These are phyloP conservation scores for Calonectria henricotiae DNA, from an alignment of 2,329 filamentous ascomycete genomes.

Conservation along the genomic window DNA sequence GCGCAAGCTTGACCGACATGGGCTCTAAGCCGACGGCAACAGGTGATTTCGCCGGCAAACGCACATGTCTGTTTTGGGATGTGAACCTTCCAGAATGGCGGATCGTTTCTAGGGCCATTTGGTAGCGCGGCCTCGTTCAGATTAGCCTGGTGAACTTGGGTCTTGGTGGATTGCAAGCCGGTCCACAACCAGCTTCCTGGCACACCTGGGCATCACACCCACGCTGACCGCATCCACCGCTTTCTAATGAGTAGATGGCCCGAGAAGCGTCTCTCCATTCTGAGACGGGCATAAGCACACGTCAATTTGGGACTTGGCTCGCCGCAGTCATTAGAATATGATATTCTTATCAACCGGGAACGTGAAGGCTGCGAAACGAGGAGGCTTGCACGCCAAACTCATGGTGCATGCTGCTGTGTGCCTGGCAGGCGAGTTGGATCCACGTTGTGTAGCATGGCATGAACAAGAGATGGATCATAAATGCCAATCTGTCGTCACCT, in stretches of 20 bases:
- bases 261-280: slow-evolving; percentile 5
- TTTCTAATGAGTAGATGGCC: slow-evolving; percentile 16
- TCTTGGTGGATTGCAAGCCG: slow-evolving; percentile 1
- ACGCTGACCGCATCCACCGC: slow-evolving; percentile 21
- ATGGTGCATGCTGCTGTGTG: slow-evolving; percentile 27
- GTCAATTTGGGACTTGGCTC: neutral
- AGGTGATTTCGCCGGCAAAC: slow-evolving; percentile 30
- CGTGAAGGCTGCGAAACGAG: slow-evolving; percentile 6
- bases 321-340: neutral
- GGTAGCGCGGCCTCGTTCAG: slow-evolving; percentile 18
- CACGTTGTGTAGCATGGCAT: slow-evolving; percentile 4
- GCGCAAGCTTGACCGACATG: slow-evolving; percentile 28
- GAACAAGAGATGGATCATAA: slow-evolving; percentile 26
- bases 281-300: neutral
- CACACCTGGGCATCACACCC: slow-evolving; percentile 8
- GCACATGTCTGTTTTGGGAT: slow-evolving; percentile 21
- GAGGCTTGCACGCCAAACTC: slow-evolving; percentile 23
- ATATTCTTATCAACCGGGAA: neutral
- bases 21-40: slow-evolving; percentile 21
- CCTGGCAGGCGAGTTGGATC: slow-evolving; percentile 30
- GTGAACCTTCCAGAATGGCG: slow-evolving; percentile 38
- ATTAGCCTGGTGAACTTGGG: slow-evolving; percentile 24
- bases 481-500: slow-evolving; percentile 14
- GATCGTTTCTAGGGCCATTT: slow-evolving; percentile 33
- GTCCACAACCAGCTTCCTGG: slow-evolving; percentile 1